These are phyloP conservation scores for Leccinum fallax DNA, from an alignment of 1,284 basidiomycete species.

Conservation along the genomic window DNA sequence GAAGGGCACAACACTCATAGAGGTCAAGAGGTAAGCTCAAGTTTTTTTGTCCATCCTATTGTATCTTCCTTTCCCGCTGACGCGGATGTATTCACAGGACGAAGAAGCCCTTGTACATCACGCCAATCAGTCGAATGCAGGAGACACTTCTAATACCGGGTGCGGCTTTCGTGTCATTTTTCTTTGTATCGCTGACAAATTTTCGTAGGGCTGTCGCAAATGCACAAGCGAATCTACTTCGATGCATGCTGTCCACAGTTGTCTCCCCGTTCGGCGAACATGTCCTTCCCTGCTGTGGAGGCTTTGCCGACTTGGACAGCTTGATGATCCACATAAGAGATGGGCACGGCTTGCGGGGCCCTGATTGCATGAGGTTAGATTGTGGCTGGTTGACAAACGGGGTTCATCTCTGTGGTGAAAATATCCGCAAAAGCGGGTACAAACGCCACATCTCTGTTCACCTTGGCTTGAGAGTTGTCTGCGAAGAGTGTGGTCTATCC, in stretches of 20 bases:
- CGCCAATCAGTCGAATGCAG: neutral
- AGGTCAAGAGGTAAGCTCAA: slow-evolving; percentile 6
- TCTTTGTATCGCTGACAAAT: neutral
- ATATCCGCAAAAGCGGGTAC: neutral
- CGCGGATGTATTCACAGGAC: slow-evolving; percentile 9
- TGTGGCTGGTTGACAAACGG: neutral
- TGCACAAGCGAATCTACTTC: neutral
- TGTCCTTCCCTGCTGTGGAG: neutral
- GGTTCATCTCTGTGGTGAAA: neutral
- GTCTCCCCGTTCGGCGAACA: neutral
- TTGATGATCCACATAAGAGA: neutral
- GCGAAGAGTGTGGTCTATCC: neutral
- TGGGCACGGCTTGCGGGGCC: neutral
- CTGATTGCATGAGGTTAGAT: neutral
- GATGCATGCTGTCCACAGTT: neutral
- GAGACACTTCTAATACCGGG: neutral
- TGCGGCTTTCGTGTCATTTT: too few relatives aligned
- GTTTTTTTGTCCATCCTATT: neutral
- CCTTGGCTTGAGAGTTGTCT: neutral
- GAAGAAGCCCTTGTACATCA: neutral
- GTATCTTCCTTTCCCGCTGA: neutral
- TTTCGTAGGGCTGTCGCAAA: neutral
- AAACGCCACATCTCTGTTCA: neutral
- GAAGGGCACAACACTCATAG: neutral
- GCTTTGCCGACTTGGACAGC: neutral